Evolutionary conservation across 176 grass and related monocot genomes (phyloP).

Genomic region (Elaeis guineensis): DNA sequence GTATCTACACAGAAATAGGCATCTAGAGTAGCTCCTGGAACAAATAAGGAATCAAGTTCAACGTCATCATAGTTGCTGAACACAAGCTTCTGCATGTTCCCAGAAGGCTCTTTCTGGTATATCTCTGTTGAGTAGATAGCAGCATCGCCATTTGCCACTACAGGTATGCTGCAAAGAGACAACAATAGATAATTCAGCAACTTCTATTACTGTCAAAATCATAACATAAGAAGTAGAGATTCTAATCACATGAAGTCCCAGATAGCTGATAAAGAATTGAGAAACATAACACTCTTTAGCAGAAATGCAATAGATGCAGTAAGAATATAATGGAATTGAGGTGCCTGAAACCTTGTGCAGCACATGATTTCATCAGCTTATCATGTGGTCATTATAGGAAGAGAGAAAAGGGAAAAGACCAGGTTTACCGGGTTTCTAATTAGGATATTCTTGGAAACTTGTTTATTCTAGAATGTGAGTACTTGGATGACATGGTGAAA

Average conservation of each 20-base stretch:
- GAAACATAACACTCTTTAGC: neutral
- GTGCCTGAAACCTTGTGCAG: no score
- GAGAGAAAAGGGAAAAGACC: no score
- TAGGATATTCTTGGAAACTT: no score
- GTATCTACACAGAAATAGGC: constrained; percentile 51
- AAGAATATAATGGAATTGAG: no score
- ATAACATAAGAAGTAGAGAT: no score
- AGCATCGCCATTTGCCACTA: constrained; percentile 18
- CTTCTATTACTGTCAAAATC: neutral
- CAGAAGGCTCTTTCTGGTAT: constrained; percentile 45
- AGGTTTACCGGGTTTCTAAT: no score
- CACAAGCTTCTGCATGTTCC: constrained; percentile 61
- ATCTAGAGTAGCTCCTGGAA: constrained; percentile 45
- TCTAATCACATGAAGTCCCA: no score
- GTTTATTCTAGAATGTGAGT: no score
- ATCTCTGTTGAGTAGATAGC: constrained; percentile 60
- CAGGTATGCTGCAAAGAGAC: constrained; percentile 64
- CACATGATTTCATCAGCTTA: no score
- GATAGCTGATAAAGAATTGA: neutral
- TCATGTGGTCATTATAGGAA: no score
- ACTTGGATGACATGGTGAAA: no score
- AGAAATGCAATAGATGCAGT: no score
- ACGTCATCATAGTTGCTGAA: constrained; percentile 51
- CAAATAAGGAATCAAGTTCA: constrained; percentile 49
- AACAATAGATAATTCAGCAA: constrained; percentile 8